Base-by-base conservation (phyloP, 129 eudicot genomes). In the Helianthus tuberosus region DNA sequence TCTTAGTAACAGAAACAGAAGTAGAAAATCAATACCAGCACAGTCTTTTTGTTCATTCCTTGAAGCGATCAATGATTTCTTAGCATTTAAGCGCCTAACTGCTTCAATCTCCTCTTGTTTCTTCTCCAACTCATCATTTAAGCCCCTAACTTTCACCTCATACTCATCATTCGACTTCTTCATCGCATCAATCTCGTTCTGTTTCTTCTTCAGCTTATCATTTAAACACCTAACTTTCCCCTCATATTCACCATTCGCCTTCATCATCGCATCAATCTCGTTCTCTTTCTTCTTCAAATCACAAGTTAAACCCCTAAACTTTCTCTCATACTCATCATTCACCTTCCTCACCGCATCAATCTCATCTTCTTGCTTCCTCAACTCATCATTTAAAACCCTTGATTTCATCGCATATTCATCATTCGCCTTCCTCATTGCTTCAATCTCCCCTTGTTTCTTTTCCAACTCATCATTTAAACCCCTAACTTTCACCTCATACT, bases 71-170 rank as follows among this genome's bases (percentile, higher is more conserved):
- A 20, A 20, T 20, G 64, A 77, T 35, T 43, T 25, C 27, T 32
- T 8, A 0, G 53, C 75, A 20, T n/a, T n/a, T n/a, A n/a, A n/a
- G n/a, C n/a, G n/a, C 46, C 20, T 43, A 16, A 43, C 0, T 8
- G 12, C 71, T 5, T 73, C 68, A 10, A 29, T 25, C 25, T 62
- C 73, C 0, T 32, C 47, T 60, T 29, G 27, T 23, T 72, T 52
- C 23, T 15, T 60, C 39, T 73, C 65, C 20, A 58, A 11, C 36
- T 78, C 82, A 25, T 25, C 77, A 7, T 64, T 77, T 8, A 71
- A 11, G 1, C 43, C 43, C 43, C 4, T 4, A 38, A 38, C 5
- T 0, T 38, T 38, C 6, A 3, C 8, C 27, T 12, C 55, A 2
- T 50, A 8, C 15, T 82, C 71, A 8, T 10, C 68, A 29, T 15